A percentile compares a stretch with the other conserved stretches of the same genome.
Evolutionary conservation across 345 rosid genomes (phyloP).

Genomic region (Citrus hindsii): DNA sequence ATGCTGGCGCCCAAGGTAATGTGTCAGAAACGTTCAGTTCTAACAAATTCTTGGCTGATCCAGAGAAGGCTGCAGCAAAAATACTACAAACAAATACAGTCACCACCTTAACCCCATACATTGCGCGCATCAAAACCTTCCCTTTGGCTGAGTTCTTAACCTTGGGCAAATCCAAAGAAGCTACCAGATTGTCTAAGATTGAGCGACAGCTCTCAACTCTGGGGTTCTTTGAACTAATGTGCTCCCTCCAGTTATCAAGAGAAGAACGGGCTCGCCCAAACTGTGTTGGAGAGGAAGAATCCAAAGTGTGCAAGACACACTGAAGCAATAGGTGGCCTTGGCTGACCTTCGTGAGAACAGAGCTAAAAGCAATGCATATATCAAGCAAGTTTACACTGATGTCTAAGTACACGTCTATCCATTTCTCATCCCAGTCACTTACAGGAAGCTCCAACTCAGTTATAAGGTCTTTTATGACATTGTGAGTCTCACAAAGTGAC

Average conservation of each 20-base stretch:
- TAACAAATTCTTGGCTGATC: slow-evolving; percentile 49
- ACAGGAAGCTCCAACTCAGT: slow-evolving; percentile 81
- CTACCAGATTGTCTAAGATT: slow-evolving; percentile 50
- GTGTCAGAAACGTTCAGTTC: slow-evolving; percentile 48
- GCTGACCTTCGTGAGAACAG: slow-evolving; percentile 68
- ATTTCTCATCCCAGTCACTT: slow-evolving; percentile 82
- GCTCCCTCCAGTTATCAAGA: slow-evolving; percentile 77
- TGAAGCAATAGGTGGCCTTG: slow-evolving; percentile 83
- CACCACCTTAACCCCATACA: slow-evolving; percentile 83
- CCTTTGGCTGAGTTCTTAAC: slow-evolving; percentile 87
- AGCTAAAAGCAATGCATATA: slow-evolving; percentile 71
- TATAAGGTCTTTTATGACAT: slow-evolving; percentile 56
- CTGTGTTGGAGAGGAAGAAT: slow-evolving; percentile 43
- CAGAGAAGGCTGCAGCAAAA: slow-evolving; percentile 74
- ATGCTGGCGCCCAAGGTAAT: slow-evolving; percentile 55
- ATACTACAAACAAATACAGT: slow-evolving; percentile 73
- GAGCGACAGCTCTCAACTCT: slow-evolving; percentile 57
- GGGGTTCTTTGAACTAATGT: slow-evolving; percentile 54
- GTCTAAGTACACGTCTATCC: slow-evolving; percentile 90
- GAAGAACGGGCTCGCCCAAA: slow-evolving; percentile 54
- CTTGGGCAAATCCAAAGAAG: slow-evolving; percentile 65
- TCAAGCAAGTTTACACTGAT: slow-evolving; percentile 85
- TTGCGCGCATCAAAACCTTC: slow-evolving; percentile 82
- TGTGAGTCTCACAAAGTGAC: slow-evolving; percentile 70
- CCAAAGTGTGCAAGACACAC: slow-evolving; percentile 58